Conservation (phyloP, 176 grass and related monocot species). For the Secale cereale region DNA sequence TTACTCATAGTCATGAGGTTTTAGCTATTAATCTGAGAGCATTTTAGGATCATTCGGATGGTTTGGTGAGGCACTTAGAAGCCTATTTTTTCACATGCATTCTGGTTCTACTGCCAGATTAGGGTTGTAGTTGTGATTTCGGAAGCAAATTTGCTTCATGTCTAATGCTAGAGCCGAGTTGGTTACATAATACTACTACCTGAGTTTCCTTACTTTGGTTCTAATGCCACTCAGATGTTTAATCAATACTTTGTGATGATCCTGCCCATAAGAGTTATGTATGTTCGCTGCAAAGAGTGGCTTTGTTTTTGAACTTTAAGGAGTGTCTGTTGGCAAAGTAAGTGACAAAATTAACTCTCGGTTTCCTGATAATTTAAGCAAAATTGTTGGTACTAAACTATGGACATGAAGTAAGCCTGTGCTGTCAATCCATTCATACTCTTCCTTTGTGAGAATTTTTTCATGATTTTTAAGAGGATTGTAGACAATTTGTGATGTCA, state of each 20-base stretch:
- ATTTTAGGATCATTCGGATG: not conserved
- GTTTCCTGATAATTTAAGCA: slow-evolving; percentile 5
- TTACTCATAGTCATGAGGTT: not conserved
- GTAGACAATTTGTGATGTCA: not conserved
- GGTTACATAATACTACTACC: not conserved
- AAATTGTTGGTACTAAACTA: not conserved
- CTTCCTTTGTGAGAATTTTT: not conserved
- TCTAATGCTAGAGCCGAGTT: not conserved
- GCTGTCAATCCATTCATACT: not conserved
- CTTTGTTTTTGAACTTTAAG: too few species aligned
- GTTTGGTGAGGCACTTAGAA: not conserved
- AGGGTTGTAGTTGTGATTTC: not conserved
- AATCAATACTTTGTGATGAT: not conserved
- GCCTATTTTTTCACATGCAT: not conserved
- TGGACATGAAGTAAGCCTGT: not conserved
- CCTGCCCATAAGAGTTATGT: not conserved
- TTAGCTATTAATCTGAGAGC: not conserved
- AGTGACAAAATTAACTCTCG: not conserved
- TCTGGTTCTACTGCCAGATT: not conserved
- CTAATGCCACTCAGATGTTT: not conserved
- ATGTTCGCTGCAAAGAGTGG: not conserved
- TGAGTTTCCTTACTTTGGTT: not conserved
- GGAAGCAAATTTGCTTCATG: not conserved
- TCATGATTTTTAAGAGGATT: not conserved
- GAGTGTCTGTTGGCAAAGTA: not conserved